Evolutionary conservation across 768 basidiomycete genomes (phyloP), one percentile per base, ranked within the genome.

Genomic region (Daedaleopsis nitida): DNA sequence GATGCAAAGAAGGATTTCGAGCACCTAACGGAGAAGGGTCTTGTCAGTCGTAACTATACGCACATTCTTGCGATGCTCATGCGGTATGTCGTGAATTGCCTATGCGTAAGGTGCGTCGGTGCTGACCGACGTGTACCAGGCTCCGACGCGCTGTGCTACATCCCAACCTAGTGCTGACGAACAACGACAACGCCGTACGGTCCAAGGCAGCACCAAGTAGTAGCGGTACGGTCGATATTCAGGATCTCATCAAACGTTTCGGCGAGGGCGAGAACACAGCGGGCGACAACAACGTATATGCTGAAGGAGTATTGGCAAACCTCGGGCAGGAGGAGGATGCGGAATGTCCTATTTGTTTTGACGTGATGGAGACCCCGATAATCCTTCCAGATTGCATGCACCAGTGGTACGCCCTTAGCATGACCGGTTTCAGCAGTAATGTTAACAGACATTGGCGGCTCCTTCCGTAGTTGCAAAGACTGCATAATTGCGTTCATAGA

Each of bases 11-110:
- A 79, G 47, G 84, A 87, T 63, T 98, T 94, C 70, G 88, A 94
- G 55, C 83, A 83, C 57, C 79, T 96, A 19, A 87, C 86, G 64
- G 87, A 86, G 4, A 89, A 89, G 71, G 94, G 95, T 4, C 77
- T 88, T 2, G 78, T 92, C 34, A 84, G 86, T 65, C 91, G 85
- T 70, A 93, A 94, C 67, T 89, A 91, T 72, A 89, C 91, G 19
- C 86, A 92, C 72, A 93, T 95, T 70, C 82, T 98, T 67, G 93
- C 95, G 13, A 94, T 96, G 90, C 80, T 98, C 34, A 96, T 96
- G 92, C 84, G 88, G 94, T 94, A 57, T 24, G 83, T 35, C 21
- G 23, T n/a, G 39, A 8, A 6, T 24, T 21, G 23, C 7, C 6
- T 9, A 2, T 19, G 13, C 11, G 12, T 51, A 10, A 32, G 27